These are phyloP conservation scores for Hymenoscyphus fraxineus DNA, from an alignment of 2,329 filamentous ascomycete species.

Conservation along the genomic window DNA sequence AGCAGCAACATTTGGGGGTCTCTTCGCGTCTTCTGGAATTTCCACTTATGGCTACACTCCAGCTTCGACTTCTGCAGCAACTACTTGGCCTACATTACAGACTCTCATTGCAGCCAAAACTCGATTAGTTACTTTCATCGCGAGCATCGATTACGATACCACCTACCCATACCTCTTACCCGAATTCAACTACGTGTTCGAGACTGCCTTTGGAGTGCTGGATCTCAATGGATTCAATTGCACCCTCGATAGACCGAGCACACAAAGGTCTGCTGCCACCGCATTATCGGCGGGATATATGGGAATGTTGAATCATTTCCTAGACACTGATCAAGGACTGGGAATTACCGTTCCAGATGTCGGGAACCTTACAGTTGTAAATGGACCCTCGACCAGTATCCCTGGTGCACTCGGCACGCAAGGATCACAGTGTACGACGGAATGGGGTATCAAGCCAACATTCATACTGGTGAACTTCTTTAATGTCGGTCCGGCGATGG, in stretches of 20 bases:
- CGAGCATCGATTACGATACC: constrained; percentile 56
- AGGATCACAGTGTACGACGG: constrained; percentile 42
- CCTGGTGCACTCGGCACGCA: constrained; percentile 50
- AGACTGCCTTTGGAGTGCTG: constrained; percentile 63
- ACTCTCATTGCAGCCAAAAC: constrained; percentile 59
- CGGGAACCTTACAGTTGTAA: constrained; percentile 40
- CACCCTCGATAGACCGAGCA: constrained; percentile 56
- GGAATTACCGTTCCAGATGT: constrained; percentile 51
- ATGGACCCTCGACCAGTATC: constrained; percentile 48
- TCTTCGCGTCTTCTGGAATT: constrained; percentile 25
- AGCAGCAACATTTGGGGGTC: constrained; percentile 49
- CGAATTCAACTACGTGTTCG: constrained; percentile 65
- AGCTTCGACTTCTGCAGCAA: constrained; percentile 33
- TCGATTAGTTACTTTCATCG: constrained; percentile 66
- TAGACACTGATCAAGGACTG: constrained; percentile 46
- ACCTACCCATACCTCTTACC: constrained; percentile 56
- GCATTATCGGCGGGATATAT: constrained; percentile 40
- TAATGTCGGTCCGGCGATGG: constrained; percentile 66
- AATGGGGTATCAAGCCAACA: constrained; percentile 47
- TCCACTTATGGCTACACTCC: constrained; percentile 30
- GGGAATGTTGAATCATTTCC: constrained; percentile 62
- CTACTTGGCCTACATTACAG: constrained; percentile 67
- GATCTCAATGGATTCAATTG: constrained; percentile 60
- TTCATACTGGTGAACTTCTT: constrained; percentile 64
- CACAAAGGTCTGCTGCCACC: constrained; percentile 35